Conservation (phyloP, 2,329 filamentous ascomycete species). For the Trichoderma sp. region DNA sequence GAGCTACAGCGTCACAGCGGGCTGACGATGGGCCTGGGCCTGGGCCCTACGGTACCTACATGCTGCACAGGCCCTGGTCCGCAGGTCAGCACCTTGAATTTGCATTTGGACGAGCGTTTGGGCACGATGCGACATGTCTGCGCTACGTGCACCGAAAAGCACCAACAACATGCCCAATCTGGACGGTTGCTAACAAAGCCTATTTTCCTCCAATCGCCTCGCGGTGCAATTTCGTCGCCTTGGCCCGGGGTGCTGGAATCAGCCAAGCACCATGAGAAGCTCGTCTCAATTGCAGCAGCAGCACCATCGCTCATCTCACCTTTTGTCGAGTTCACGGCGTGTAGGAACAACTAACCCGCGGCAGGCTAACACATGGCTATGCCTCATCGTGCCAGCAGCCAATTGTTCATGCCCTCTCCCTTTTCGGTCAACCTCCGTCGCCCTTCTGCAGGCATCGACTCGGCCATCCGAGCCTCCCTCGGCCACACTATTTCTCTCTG, state of each 20-base stretch:
- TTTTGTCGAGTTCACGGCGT: not conserved
- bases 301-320: not conserved
- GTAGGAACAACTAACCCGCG: not conserved
- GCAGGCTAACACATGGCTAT: not conserved
- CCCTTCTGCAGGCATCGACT: not conserved
- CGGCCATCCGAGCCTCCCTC: conserved; percentile 4
- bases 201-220: not conserved
- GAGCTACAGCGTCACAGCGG: not conserved
- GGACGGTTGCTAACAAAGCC: not conserved
- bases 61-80: not conserved
- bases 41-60: not conserved
- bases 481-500: not conserved
- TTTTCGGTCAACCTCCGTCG: conserved; percentile 24
- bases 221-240: not conserved
- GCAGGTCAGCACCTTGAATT: not conserved
- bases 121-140: not conserved
- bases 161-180: not conserved
- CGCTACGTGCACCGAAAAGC: not conserved
- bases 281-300: not conserved
- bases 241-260: not conserved
- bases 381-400: not conserved
- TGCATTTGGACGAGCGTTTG: not conserved
- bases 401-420: conserved; percentile 6
- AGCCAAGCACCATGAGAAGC: not conserved
- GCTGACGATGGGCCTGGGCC: not conserved